phyloP scores from a whole-genome alignment of 768 basidiomycete genomes.

The Coprinellus aureogranulatus region DNA sequence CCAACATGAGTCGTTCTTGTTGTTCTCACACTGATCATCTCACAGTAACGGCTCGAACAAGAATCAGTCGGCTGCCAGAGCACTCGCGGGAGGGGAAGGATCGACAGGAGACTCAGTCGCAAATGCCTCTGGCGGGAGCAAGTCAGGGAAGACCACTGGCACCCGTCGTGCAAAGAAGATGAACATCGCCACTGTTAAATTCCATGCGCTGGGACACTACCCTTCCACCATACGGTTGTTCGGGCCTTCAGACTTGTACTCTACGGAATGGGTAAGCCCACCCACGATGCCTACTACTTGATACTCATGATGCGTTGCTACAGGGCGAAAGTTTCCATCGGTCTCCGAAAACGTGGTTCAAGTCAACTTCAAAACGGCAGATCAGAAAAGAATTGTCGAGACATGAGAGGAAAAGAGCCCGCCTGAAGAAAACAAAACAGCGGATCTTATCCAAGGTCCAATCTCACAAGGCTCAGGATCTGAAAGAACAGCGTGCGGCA shows the following conservation, averaged over 20 bases:
- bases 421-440: not conserved
- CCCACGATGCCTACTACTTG: not conserved
- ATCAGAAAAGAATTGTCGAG: constrained; percentile 26
- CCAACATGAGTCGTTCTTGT: too few species aligned
- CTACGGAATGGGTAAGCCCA: constrained; percentile 36
- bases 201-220: constrained; percentile 39
- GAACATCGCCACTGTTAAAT: constrained; percentile 34
- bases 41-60: too few species aligned
- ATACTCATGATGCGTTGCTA: not conserved
- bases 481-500: too few species aligned
- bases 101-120: too few species aligned
- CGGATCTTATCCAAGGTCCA: not conserved
- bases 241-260: constrained; percentile 39
- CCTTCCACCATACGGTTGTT: constrained; percentile 22
- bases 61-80: too few species aligned
- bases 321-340: constrained; percentile 44
- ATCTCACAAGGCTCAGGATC: not conserved
- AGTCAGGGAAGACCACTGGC: too few species aligned
- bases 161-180: constrained; percentile 8
- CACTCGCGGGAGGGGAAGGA: too few species aligned
- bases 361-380: constrained; percentile 31
- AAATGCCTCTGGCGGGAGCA: too few species aligned
- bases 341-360: constrained; percentile 34
- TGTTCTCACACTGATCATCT: too few species aligned
- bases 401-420: constrained; percentile 6